Evolutionary conservation across 1,284 basidiomycete genomes (phyloP), one percentile per base, ranked within the genome.

Genomic region (Apiotrichum domesticum): DNA sequence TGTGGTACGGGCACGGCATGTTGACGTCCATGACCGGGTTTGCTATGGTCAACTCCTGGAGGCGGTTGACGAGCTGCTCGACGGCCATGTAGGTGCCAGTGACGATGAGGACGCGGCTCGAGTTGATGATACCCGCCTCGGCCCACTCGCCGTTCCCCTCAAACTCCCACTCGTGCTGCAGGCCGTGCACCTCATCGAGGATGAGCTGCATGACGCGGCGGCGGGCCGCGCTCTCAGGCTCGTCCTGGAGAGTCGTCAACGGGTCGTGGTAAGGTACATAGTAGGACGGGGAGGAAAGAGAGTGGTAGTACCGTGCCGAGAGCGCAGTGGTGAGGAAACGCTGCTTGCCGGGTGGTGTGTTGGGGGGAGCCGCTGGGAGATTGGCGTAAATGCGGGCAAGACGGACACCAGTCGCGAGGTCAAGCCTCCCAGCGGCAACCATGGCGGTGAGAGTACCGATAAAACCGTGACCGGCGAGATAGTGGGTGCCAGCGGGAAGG

Each of bases 1-100:
- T 75, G 59, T 75, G 63, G 55, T 71, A 75, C 5, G 75, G 73
- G 52, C 71, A 75, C 65, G 73, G 73, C 67, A 75, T 71, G 41
- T 58, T 60, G n/a, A 75, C 68, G 52, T 77, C 75, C 70, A 77
- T 74, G 8, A 77, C 75, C 8, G 73, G 73, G 57, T 73, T 77
- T 9, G 73, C 75, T 21, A 77, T 64, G 39, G 67, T 69, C 11
- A 73, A 61, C 32, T 65, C 62, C 48, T 73, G 69, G 35, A 75
- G 61, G 33, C 72, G 56, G 47, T 73, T 71, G 47, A 75, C 69
- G 42, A 75, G 65, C 50, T 71, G 66, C 52, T 69, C 66, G 3
- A 74, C 70, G 4, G 72, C 75, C 34, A 65, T 57, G 39, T 71
- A 63, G 9, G 73, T 77, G 29, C 75, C 75, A 7, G 72, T 70